These are phyloP conservation scores for Globisporangium paddicum DNA, from an alignment of 352 stramenopile species.

Conservation along the genomic window DNA sequence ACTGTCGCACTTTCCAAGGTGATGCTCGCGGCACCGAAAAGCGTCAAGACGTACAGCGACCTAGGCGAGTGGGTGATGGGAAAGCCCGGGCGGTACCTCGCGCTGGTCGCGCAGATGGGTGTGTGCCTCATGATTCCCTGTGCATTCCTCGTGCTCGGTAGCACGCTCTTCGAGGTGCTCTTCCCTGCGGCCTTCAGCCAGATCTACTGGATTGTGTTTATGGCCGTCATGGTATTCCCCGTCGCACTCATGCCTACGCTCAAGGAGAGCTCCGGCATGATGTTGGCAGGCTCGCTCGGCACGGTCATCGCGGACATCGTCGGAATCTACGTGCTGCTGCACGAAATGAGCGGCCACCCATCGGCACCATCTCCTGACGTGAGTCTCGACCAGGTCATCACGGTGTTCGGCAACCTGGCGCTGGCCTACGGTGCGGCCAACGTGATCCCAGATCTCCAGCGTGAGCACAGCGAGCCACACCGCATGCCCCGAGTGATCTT, in stretches of 20 bases:
- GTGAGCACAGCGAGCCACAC: slow-evolving; percentile 37
- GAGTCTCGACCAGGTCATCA: slow-evolving; percentile 33
- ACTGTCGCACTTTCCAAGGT: slow-evolving; percentile 43
- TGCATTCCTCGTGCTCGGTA: slow-evolving; percentile 47
- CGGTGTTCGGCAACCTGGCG: slow-evolving; percentile 45
- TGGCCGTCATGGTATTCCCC: slow-evolving; percentile 29
- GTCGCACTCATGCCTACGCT: slow-evolving; percentile 37
- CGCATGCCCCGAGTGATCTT: slow-evolving; percentile 47
- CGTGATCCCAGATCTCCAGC: slow-evolving; percentile 41
- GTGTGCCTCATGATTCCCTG: slow-evolving; percentile 45
- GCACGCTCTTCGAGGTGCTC: slow-evolving; percentile 37
- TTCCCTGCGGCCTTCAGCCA: slow-evolving; percentile 48
- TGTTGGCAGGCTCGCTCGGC: slow-evolving; percentile 33
- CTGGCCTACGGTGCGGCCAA: slow-evolving; percentile 49
- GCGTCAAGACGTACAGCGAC: slow-evolving; percentile 45
- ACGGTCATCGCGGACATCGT: slow-evolving; percentile 41
- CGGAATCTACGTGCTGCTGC: slow-evolving; percentile 26
- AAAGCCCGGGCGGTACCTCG: slow-evolving; percentile 30
- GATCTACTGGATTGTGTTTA: slow-evolving; percentile 41
- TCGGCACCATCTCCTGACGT: slow-evolving; percentile 27
- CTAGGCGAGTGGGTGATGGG: slow-evolving; percentile 44
- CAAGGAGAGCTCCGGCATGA: slow-evolving; percentile 33
- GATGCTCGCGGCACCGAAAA: slow-evolving; percentile 35
- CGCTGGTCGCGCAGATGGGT: slow-evolving; percentile 33
- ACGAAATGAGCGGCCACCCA: slow-evolving; percentile 30